These are phyloP conservation scores for Malus orientalis DNA, from an alignment of 306 rosid species.

Conservation along the genomic window DNA sequence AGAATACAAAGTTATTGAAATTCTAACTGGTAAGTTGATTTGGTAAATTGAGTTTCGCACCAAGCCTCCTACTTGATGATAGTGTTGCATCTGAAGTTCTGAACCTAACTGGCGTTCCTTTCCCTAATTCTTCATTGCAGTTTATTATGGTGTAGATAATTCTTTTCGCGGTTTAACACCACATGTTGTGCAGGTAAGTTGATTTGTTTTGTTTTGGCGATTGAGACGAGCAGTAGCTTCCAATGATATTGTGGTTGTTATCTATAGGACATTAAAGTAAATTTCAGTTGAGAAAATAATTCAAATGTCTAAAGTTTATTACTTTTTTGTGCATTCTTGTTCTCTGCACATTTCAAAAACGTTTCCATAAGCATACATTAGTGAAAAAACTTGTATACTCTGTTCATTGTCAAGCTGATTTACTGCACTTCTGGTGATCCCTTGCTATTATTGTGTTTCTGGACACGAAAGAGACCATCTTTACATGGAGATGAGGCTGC, in stretches of 20 bases:
- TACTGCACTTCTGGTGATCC: background rate
- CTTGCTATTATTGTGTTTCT: background rate
- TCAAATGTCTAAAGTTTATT: background rate
- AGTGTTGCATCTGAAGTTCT: slow-evolving; percentile 18
- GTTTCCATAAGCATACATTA: background rate
- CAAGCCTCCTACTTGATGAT: background rate
- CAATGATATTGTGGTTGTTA: background rate
- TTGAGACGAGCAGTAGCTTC: background rate
- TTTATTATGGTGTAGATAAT: slow-evolving; percentile 72
- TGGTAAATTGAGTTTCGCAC: slow-evolving; percentile 28
- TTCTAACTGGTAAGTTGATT: slow-evolving; percentile 61
- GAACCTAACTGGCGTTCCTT: slow-evolving; percentile 13
- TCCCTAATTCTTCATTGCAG: slow-evolving; percentile 39
- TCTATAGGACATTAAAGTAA: no score
- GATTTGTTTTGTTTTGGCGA: background rate
- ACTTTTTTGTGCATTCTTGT: background rate
- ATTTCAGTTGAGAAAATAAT: background rate
- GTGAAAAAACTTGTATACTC: background rate
- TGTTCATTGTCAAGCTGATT: background rate
- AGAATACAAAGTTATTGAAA: slow-evolving; percentile 53
- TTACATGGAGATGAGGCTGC: background rate
- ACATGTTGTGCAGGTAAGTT: slow-evolving; percentile 67
- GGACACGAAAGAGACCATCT: background rate
- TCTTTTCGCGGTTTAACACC: slow-evolving; percentile 64
- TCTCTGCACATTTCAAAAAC: background rate